Evolutionary conservation across 1,139 yeast species (phyloP), one percentile per base, ranked within the genome.

Genomic region (Saccharomyces hybrid): DNA sequence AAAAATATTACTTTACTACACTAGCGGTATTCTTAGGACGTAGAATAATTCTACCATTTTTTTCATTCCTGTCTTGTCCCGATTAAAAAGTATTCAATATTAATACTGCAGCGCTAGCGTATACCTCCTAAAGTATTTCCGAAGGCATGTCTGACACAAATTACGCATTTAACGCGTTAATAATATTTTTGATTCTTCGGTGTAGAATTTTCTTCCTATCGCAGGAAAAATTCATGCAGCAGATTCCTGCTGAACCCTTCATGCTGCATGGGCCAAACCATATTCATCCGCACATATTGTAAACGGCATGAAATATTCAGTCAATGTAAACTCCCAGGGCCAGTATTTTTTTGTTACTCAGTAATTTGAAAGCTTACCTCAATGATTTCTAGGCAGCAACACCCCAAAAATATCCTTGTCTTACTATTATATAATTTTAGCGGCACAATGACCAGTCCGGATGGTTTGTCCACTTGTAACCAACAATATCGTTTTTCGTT

Each of bases 401-500:
- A 11, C n/a, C 34, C 34, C n/a, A 11, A 29, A 29, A 29, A 9
- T 29, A 7, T 29, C 11, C 32, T 29, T 29, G 32, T 29, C 32
- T 29, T 7, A 29, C 32, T 29, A 29, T 29, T 29, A 9, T 29
- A 29, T 29, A 29, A 9, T 29, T 29, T 29, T 29, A 29, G 32
- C n/a, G 32, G n/a, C 72, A 74, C 5, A 74, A 58, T 8, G 82
- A 79, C 60, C 67, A 61, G 48, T 73, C 56, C 2, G 59, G 58
- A 6, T 59, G 56, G 9, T 55, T 46, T 41, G 27, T 48, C 67
- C 69, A 64, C 19, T 44, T 47, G 11, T 21, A 19, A 19, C 24
- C 44, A 16, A 8, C 9, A 11, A 19, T 38, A 11, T 38, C 44
- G 26, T 38, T 7, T 6, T 19, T 16, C 19, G 44, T 38, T 8